These are phyloP conservation scores for Eucommia ulmoides DNA, from an alignment of 257 asterid genomes.

Conservation along the genomic window DNA sequence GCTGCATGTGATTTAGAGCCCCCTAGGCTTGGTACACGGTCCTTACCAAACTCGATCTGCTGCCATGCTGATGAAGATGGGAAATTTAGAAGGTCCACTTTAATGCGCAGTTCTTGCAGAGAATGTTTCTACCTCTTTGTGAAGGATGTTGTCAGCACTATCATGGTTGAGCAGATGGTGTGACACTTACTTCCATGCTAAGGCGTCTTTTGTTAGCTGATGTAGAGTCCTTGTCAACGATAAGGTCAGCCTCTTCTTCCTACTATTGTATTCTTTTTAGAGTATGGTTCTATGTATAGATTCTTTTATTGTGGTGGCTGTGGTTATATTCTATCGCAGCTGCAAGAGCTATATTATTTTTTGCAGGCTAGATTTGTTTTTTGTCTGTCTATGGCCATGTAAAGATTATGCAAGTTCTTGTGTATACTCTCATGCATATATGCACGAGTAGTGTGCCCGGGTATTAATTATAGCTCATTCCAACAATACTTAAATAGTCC, in stretches of 20 bases:
- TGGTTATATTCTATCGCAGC: background rate
- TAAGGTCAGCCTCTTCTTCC: background rate
- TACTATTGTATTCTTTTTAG: background rate
- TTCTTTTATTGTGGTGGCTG: too few relatives aligned
- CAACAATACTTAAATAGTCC: too few relatives aligned
- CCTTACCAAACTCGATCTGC: conserved; percentile 29
- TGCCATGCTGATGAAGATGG: conserved; percentile 22
- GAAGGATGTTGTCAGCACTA: conserved; percentile 38
- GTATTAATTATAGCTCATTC: too few relatives aligned
- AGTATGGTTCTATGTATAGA: background rate
- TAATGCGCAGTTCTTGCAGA: conserved; percentile 53
- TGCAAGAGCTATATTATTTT: background rate
- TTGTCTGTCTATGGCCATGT: background rate
- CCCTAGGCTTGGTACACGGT: conserved; percentile 20
- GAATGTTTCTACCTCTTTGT: conserved; percentile 56
- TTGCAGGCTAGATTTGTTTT: background rate
- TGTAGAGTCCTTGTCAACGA: background rate
- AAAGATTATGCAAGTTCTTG: background rate
- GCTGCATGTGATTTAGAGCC: conserved; percentile 60
- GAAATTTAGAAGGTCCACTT: conserved; percentile 29
- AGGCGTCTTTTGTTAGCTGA: background rate
- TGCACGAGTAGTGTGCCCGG: too few relatives aligned
- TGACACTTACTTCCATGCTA: background rate
- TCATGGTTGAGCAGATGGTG: conserved; percentile 21
- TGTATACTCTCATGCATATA: too few relatives aligned